Evolutionary conservation across 371 early-diverging fungal genomes (phyloP).

Genomic region (Choanephora cucurbitarum): DNA sequence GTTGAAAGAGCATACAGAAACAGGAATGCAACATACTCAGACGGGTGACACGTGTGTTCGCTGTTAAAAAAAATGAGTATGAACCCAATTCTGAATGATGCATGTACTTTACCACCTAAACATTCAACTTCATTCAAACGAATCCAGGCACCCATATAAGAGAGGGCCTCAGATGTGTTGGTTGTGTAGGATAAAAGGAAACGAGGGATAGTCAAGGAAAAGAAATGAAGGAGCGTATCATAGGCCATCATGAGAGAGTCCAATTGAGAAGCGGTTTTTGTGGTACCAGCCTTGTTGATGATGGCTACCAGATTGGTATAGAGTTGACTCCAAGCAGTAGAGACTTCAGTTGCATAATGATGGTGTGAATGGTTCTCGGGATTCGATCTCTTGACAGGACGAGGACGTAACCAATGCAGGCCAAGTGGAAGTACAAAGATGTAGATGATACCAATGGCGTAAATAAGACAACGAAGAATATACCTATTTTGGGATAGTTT

Average conservation of each 20-base stretch:
- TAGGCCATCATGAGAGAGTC: conserved; percentile 1
- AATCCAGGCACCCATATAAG: conserved; percentile 37
- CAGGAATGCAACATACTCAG: conserved; percentile 41
- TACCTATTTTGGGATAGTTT: conserved; percentile 21
- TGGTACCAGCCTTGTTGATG: conserved; percentile 3
- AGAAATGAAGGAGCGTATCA: conserved; percentile 11
- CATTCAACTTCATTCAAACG: conserved; percentile 43
- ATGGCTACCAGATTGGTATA: conserved; percentile 17
- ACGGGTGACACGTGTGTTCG: conserved; percentile 31
- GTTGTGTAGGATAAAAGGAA: conserved; percentile 17
- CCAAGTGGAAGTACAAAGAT: conserved; percentile 28
- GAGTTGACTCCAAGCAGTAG: conserved; percentile 31
- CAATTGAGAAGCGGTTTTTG: background rate
- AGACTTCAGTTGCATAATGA: conserved; percentile 36
- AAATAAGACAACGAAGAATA: conserved; percentile 22
- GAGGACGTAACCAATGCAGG: conserved; percentile 29
- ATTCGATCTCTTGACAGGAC: conserved; percentile 14
- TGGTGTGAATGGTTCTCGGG: conserved; percentile 23
- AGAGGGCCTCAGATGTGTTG: conserved; percentile 22
- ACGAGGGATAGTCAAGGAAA: conserved; percentile 14
- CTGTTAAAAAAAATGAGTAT: conserved; percentile 14
- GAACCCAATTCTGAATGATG: too few species aligned
- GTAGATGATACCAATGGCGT: conserved; percentile 30
- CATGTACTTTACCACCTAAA: conserved; percentile 33
- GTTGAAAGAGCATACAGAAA: conserved; percentile 35